Percentiles rank a stretch among this genome's conserved stretches.
Conservation (phyloP, 805 yeast genomes). For the Hanseniaspora thailandica region DNA sequence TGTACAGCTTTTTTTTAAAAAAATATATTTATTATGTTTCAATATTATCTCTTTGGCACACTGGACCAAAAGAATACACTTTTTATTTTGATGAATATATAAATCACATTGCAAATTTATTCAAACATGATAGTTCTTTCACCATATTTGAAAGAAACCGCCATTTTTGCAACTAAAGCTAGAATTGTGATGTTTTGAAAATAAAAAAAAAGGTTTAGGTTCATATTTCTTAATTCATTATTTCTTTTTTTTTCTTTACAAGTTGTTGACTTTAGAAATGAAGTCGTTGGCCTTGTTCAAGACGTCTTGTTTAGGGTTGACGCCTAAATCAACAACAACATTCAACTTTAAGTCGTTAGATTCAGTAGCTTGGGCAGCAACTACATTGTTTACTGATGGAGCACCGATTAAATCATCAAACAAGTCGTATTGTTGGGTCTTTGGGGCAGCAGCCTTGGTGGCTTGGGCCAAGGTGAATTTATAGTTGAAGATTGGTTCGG, state of each 20-base stretch:
- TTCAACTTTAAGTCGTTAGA: not conserved
- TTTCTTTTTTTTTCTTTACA: not conserved
- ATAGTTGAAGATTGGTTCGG: slow-evolving; percentile 23
- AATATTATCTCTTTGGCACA: not conserved
- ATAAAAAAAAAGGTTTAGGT: not conserved
- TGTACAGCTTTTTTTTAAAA: not conserved
- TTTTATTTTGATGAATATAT: too few species aligned
- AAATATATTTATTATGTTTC: not conserved
- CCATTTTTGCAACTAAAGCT: too few species aligned
- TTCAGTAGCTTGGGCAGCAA: not conserved
- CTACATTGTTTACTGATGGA: not conserved
- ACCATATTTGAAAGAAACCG: too few species aligned
- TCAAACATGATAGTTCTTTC: too few species aligned
- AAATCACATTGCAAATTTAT: too few species aligned
- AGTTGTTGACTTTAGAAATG: slow-evolving; percentile 1
- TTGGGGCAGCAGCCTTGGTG: not conserved
- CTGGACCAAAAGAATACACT: too few species aligned
- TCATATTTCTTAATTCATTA: not conserved
- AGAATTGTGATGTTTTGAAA: not conserved
- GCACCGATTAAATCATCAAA: slow-evolving; percentile 4
- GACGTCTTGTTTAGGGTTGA: slow-evolving; percentile 7
- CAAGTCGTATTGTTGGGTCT: not conserved
- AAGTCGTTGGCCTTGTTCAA: slow-evolving; percentile 5
- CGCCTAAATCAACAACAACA: slow-evolving; percentile 2
- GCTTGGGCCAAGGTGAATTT: slow-evolving; percentile 1